Evolutionary conservation across 1,139 yeast genomes (phyloP).

Genomic region (Saccharomycopsis phalli): DNA sequence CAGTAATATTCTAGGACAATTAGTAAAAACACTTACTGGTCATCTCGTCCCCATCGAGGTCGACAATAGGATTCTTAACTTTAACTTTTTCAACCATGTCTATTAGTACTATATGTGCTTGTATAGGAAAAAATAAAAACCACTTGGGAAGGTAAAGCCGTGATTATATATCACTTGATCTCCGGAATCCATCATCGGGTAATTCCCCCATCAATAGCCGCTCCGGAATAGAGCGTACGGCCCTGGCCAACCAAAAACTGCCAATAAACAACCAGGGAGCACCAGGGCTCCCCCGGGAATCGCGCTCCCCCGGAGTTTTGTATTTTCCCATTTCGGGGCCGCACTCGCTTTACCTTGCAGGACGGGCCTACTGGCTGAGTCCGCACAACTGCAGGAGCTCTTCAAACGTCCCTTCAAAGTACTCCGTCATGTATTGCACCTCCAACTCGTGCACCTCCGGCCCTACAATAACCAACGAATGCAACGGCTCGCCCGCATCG

Average conservation of each 20-base stretch:
- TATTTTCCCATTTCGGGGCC: background rate
- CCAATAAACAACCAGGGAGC: too few species aligned
- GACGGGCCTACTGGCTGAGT: background rate
- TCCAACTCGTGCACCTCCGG: slow-evolving; percentile 93
- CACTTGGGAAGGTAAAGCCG: background rate
- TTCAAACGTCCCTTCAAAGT: slow-evolving; percentile 50
- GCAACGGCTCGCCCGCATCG: slow-evolving; percentile 92
- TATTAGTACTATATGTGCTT: background rate
- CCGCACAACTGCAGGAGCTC: slow-evolving; percentile 9
- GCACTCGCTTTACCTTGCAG: background rate
- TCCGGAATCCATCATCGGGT: background rate
- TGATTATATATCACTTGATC: background rate
- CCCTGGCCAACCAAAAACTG: too few species aligned
- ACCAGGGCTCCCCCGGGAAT: background rate
- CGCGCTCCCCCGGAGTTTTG: background rate
- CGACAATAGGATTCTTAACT: slow-evolving; percentile 68
- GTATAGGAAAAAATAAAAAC: background rate
- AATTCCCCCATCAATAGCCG: too few species aligned
- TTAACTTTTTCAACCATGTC: slow-evolving; percentile 38
- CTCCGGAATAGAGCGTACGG: too few species aligned
- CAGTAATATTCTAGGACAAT: background rate
- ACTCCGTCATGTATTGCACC: slow-evolving; percentile 73
- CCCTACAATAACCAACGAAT: slow-evolving; percentile 83
- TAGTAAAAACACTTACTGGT: slow-evolving; percentile 31
- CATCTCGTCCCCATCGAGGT: slow-evolving; percentile 82